Conservation (phyloP, 1,284 basidiomycete genomes). For the Sporisorium iseilematis-ciliati region DNA sequence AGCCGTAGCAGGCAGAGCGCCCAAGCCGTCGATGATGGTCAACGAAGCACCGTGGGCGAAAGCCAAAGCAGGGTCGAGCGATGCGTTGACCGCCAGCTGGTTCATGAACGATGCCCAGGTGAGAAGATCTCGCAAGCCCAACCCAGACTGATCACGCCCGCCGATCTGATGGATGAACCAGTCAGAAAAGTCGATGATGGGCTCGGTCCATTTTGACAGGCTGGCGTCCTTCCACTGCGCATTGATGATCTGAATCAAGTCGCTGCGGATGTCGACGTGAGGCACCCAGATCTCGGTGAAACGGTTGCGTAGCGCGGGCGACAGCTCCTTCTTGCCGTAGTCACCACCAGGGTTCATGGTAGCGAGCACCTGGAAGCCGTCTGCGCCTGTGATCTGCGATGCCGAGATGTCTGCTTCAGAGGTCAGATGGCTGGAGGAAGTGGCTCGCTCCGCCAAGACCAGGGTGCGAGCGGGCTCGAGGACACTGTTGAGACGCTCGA, state of each 20-base stretch:
- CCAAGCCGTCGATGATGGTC: slow-evolving; percentile 71
- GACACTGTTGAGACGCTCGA: slow-evolving; percentile 96
- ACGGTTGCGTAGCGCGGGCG: slow-evolving; percentile 93
- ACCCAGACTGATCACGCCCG: slow-evolving; percentile 74
- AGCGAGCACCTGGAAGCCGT: slow-evolving; percentile 86
- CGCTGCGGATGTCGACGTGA: slow-evolving; percentile 80
- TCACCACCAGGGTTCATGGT: slow-evolving; percentile 99
- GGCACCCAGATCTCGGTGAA: slow-evolving; percentile 99
- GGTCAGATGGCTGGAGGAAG: slow-evolving; percentile 72
- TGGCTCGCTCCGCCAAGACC: slow-evolving; percentile 92
- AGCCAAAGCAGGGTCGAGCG: slow-evolving; percentile 54
- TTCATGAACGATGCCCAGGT: slow-evolving; percentile 94
- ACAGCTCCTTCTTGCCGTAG: slow-evolving; percentile 98
- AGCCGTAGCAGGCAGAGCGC: slow-evolving; percentile 64
- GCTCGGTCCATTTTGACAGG: slow-evolving; percentile 76
- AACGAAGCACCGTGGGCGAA: slow-evolving; percentile 71
- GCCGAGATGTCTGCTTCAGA: slow-evolving; percentile 46
- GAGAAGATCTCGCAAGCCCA: slow-evolving; percentile 83
- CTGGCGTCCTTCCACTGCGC: slow-evolving; percentile 78
- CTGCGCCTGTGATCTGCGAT: slow-evolving; percentile 50
- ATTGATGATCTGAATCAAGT: slow-evolving; percentile 83
- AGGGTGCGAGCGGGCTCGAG: slow-evolving; percentile 90
- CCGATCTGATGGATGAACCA: slow-evolving; percentile 81
- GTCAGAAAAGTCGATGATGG: slow-evolving; percentile 82
- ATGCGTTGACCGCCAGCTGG: slow-evolving; percentile 71